Conservation (phyloP, 805 yeast species). For the Hanseniaspora lindneri region DNA sequence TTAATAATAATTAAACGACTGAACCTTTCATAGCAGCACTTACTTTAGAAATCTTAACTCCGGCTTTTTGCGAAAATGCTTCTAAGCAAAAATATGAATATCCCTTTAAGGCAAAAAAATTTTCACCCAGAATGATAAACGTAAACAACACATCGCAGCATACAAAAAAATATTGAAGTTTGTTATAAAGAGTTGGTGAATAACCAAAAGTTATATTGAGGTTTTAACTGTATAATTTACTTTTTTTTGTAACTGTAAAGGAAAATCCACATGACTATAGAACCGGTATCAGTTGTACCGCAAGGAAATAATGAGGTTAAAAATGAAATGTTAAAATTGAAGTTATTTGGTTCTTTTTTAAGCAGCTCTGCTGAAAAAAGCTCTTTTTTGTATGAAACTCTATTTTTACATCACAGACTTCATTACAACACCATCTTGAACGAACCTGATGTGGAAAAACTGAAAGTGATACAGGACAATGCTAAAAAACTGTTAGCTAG, state of each 20-base stretch:
- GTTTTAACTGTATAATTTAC: too few relatives aligned
- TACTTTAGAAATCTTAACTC: too few relatives aligned
- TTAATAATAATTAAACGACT: too few relatives aligned
- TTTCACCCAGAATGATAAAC: background rate
- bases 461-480: constrained; percentile 9
- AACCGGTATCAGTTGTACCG: background rate
- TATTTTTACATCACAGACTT: constrained; percentile 10
- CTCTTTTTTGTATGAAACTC: background rate
- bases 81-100: too few relatives aligned
- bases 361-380: background rate
- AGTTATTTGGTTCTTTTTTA: constrained; percentile 9
- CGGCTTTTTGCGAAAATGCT: too few relatives aligned
- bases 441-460: background rate
- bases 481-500: background rate
- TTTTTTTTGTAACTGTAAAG: too few relatives aligned
- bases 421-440: constrained; percentile 3
- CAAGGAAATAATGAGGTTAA: background rate
- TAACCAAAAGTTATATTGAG: too few relatives aligned
- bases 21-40: too few relatives aligned
- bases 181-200: too few relatives aligned
- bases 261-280: background rate
- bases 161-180: too few relatives aligned
- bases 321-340: background rate
- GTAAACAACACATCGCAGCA: too few relatives aligned
- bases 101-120: background rate